Base-by-base conservation (phyloP, 805 yeast genomes). In the Saccharomycopsis amapae region DNA sequence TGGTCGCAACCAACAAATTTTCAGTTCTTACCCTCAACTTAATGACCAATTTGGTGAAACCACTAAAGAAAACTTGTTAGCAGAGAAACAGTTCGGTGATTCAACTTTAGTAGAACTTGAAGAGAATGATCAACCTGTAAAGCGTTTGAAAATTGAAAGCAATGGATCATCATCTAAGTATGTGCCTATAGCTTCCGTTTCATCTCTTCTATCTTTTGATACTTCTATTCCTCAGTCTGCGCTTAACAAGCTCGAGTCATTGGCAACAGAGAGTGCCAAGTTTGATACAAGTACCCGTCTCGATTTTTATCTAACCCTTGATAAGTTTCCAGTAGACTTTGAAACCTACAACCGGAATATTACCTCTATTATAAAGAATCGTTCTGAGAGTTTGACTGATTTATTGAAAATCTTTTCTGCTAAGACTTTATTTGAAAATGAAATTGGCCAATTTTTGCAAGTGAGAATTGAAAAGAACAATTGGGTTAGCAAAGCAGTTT, bases 401-500 rank as follows among this genome's bases (percentile, higher is more conserved):
- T 32, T 45, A n/a, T 37, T 31, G 15, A 24, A 35, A 17, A 12
- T 42, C 13, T 46, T 42, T 31, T 28, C 18, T 18, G 33, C 25
- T n/a, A 37, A 42, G 19, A 13, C 42, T 5, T n/a, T 19, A 6
- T 25, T 38, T 13, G 51, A 50, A 24, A 44, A 38, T 30, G 17
- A 34, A 5, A 15, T 50, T 7, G 53, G 53, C 13, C 44, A 47
- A 32, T 25, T 19, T 20, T 12, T 47, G 5, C 53, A 50, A 22
- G 12, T 37, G 15, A 15, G 34, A 15, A 47, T 47, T 9, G 53
- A 50, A 18, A 50, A 47, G 34, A 50, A 50, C 28, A 43, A 47
- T 30, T 40, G 13, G 19, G 35, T 39, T 20, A 37, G 44, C 4
- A 43, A 38, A 25, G 44, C 30, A 22, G 15, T 50, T 13, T 46